A percentile compares a stretch with the other conserved stretches of the same genome.
These are phyloP conservation scores for Triticum turgidum DNA, from an alignment of 176 grass and related monocot genomes.

Conservation along the genomic window DNA sequence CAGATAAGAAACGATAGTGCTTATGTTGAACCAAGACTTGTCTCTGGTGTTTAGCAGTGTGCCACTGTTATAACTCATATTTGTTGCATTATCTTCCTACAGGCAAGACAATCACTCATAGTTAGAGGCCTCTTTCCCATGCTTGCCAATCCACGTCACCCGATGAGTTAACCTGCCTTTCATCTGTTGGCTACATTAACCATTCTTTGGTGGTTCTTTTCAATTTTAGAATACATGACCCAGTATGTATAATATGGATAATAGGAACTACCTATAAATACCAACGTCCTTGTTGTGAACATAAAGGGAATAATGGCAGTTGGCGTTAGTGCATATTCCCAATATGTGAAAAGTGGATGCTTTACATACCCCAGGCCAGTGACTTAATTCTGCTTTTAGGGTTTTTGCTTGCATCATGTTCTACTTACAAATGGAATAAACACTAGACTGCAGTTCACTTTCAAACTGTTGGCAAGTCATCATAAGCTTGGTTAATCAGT, in stretches of 20 bases:
- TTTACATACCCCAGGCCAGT: background rate
- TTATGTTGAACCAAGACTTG: background rate
- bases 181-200: background rate
- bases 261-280: background rate
- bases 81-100: no score
- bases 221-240: background rate
- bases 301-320: background rate
- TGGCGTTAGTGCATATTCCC: no score
- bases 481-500: background rate
- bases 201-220: background rate
- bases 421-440: no score
- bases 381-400: background rate
- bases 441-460: no score
- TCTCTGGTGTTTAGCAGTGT: no score
- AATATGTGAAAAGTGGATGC: background rate
- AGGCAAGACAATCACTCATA: no score
- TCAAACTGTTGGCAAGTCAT: background rate
- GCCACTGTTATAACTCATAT: no score
- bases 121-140: no score
- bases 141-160: no score
- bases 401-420: no score
- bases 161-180: no score
- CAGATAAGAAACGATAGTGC: background rate
- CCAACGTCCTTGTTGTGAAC: conserved; percentile 1
- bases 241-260: background rate